Base-by-base conservation (phyloP, 2,329 filamentous ascomycete species). In the Fusarium stilboides region DNA sequence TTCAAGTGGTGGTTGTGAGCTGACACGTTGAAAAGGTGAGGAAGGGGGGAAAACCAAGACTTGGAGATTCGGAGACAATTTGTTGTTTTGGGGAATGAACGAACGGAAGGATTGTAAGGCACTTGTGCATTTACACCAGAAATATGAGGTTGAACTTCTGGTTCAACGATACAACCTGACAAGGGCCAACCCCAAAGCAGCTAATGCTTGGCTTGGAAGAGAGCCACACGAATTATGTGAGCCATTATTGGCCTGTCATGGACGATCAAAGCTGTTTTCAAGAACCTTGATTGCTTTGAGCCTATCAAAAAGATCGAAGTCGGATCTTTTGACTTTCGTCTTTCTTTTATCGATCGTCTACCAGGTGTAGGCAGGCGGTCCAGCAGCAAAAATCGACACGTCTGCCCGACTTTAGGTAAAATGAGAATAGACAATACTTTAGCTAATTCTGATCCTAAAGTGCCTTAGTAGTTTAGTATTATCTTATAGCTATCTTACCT, bases 81-180 rank as follows among this genome's bases (percentile, higher is more conserved):
- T 70, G 58, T 60, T 58, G 57, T 70, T 70, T 72, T 52, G 55
- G 58, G 45, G 28, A 36, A 57, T 44, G 37, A 26, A 42, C 34
- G 44, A 42, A 15, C n/a, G 57, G 40, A 51, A 31, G 33, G 44
- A 53, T 65, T 58, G 49, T 72, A 64, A 75, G 73, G 73, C 73
- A 75, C 67, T 72, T 75, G 56, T 75, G 74, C 74, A 74, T 75
- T 73, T 74, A 64, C 68, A 75, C 72, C 71, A 71, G 74, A 74
- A 74, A 75, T 75, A 75, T 75, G 70, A 75, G 70, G 73, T 75
- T 73, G 60, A 66, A 68, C 55, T 45, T 68, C 54, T 59, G 59
- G 58, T 69, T 71, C 57, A 62, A 61, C 58, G 40, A 68, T 60
- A 52, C 20, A 31, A 62, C 51, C 59, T 53, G 66, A 61, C 66